Base-by-base conservation (phyloP, 805 yeast genomes). In the Yamadazyma phyllophila region DNA sequence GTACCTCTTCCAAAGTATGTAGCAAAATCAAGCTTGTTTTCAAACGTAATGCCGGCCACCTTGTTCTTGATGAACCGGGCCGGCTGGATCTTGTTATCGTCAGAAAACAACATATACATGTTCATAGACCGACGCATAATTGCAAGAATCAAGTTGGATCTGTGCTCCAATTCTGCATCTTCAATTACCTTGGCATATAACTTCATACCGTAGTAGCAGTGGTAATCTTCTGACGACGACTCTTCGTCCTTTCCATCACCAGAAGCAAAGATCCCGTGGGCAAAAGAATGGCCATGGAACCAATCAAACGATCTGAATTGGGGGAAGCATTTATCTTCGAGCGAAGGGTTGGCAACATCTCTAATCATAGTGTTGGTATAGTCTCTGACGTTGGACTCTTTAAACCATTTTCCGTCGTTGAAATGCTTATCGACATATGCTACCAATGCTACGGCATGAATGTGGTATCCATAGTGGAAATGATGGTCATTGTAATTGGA, bases 191-290 rank as follows among this genome's bases (percentile, higher is more conserved):
- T 62, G 11, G 80, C 90, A 80, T 82, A 83, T 30, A 85, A 62
- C 56, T 82, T 83, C 67, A 83, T 69, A 1, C 84, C 89, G 58
- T 82, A 83, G 2, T 80, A 75, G 44, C 84, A 81, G 57, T 85
- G 85, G 51, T 83, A 83, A 60, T 85, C 91, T 59, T 85, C 91
- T 10, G 87, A 80, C 15, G 82, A 76, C 0, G 87, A 81, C 62
- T 85, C 91, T 60, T 85, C 82, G 61, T 85, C 87, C 53, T 82
- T 82, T 26, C 92, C 91, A 62, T 85, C 91, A 7, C 86, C 87
- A 49, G 82, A 74, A 29, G 79, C 74, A 55, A 78, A 82, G 14
- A 85, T 69, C 2, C 92, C 91, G 57, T 82, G 82, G 0, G 91
- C 92, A 80, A 85, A 84, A 0, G 90, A 83, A 59, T 85, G 91